phyloP scores from a whole-genome alignment of 2,329 filamentous ascomycete genomes.

The Corynespora cassiicola region DNA sequence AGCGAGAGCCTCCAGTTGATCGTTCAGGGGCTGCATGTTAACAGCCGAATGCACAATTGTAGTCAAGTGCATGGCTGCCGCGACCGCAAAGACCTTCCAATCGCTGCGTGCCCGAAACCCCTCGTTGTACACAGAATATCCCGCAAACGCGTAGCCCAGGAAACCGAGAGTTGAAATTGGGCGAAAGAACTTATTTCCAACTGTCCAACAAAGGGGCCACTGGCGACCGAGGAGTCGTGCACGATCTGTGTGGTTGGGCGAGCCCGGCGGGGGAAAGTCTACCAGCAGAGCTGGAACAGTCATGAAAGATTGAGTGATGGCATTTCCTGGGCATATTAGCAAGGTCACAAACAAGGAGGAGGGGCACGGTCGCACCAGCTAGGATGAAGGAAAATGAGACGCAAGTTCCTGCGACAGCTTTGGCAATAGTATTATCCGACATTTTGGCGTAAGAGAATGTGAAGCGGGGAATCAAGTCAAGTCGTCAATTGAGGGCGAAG shows the following conservation, averaged over 20 bases:
- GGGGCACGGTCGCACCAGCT: slow-evolving; percentile 43
- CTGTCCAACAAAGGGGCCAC: slow-evolving; percentile 59
- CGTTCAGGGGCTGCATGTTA: slow-evolving; percentile 61
- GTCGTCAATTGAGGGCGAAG: too few species aligned
- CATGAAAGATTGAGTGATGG: slow-evolving; percentile 61
- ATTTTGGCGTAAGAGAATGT: slow-evolving; percentile 26
- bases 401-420: slow-evolving; percentile 53
- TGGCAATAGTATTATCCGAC: slow-evolving; percentile 40
- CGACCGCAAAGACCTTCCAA: slow-evolving; percentile 53
- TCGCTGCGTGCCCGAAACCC: slow-evolving; percentile 44
- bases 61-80: slow-evolving; percentile 53
- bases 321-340: slow-evolving; percentile 50
- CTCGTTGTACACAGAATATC: slow-evolving; percentile 44
- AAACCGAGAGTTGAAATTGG: slow-evolving; percentile 58
- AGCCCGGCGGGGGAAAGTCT: slow-evolving; percentile 51
- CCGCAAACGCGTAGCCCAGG: slow-evolving; percentile 55
- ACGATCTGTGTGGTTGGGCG: slow-evolving; percentile 49
- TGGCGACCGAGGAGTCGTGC: slow-evolving; percentile 55
- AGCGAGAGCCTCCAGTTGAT: slow-evolving; percentile 53
- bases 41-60: slow-evolving; percentile 57
- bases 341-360: neutral
- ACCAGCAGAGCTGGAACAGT: slow-evolving; percentile 57
- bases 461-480: too few species aligned
- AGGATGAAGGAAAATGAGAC: slow-evolving; percentile 58
- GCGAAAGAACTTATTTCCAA: slow-evolving; percentile 59